phyloP scores from a whole-genome alignment of 192 early-diverging fungal species.

The Blastocladiella britannica region DNA sequence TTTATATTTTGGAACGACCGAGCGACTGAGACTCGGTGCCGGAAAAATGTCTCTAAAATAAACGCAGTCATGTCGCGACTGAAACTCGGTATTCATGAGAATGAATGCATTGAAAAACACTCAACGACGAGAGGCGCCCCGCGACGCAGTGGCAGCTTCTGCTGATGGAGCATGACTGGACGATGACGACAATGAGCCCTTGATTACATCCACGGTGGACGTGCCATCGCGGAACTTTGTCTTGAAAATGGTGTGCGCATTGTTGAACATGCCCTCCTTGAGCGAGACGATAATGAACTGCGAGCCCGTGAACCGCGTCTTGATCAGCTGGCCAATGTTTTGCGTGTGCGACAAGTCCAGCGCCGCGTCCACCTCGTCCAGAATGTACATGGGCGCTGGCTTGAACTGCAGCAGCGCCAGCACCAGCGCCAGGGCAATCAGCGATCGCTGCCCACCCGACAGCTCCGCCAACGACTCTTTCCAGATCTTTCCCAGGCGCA shows the following conservation, averaged over 20 bases:
- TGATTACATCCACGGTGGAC: conserved; percentile 59
- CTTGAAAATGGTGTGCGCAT: conserved; percentile 88
- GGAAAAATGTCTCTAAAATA: no score
- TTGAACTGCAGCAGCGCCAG: conserved; percentile 92
- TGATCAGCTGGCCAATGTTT: conserved; percentile 86
- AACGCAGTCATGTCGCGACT: no score
- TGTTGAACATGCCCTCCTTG: conserved; percentile 99
- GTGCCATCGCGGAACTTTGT: conserved; percentile 88
- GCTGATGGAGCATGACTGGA: no score
- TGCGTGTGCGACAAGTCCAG: conserved; percentile 95
- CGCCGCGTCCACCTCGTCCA: conserved; percentile 97
- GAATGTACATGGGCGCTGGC: conserved; percentile 98
- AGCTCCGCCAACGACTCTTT: conserved; percentile 89
- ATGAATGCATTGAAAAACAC: no score
- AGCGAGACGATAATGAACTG: conserved; percentile 97
- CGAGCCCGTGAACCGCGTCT: conserved; percentile 78
- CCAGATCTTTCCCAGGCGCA: conserved; percentile 89
- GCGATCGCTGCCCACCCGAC: conserved; percentile 88
- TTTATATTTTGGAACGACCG: no score
- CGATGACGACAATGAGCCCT: no score
- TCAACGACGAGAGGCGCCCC: no score
- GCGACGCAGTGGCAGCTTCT: no score
- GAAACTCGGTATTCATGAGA: no score
- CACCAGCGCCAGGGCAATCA: conserved; percentile 91
- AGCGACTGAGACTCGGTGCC: no score